Conservation (phyloP, 202 grass and related monocot species). For the Cymbopogon flexuosus region DNA sequence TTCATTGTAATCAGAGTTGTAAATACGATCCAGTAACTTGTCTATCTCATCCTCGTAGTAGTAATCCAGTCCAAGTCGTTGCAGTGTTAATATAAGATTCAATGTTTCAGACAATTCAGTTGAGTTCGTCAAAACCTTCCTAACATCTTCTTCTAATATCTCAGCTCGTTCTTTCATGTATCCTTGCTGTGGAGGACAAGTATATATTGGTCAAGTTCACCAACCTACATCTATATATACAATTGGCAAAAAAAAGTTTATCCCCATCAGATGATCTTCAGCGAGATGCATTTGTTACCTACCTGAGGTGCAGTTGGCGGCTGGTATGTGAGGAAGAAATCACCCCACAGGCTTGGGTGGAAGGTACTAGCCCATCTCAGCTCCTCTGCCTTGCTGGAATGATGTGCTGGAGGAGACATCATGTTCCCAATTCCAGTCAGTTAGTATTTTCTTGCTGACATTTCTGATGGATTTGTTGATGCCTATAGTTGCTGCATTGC, state of each 20-base stretch:
- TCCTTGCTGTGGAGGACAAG: background rate
- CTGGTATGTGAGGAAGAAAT: background rate
- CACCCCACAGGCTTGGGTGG: background rate
- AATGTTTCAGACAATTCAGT: background rate
- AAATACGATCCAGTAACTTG: background rate
- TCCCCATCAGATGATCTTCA: background rate
- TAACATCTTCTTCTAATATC: background rate
- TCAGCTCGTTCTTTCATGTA: background rate
- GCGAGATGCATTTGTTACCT: background rate
- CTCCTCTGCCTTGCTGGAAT: background rate
- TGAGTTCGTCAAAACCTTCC: background rate
- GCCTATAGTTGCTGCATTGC: background rate
- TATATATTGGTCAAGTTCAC: background rate
- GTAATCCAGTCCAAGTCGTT: background rate
- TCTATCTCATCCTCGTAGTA: background rate
- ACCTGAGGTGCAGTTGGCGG: background rate
- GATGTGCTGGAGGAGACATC: background rate
- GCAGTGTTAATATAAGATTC: background rate
- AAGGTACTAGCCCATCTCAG: background rate
- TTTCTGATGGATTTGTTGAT: background rate
- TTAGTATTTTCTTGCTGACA: background rate
- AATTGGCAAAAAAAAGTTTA: no score
- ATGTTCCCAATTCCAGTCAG: background rate
- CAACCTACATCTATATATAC: no score
- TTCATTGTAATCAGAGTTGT: background rate